phyloP scores from a whole-genome alignment of 148 eudicot species.

The Nepenthes mirabilis region DNA sequence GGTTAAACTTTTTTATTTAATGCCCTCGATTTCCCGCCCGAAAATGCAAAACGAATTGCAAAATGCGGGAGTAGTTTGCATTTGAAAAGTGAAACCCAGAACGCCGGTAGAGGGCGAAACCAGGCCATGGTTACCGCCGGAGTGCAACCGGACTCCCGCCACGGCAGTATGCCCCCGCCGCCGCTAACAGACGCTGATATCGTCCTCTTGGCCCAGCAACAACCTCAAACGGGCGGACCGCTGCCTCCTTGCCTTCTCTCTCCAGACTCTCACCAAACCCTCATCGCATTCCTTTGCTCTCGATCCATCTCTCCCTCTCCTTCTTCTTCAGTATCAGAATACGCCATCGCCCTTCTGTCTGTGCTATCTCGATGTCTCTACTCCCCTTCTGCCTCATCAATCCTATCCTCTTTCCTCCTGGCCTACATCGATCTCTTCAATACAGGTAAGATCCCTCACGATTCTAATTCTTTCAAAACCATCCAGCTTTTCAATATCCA shows the following conservation, averaged over 20 bases:
- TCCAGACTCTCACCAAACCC: conserved; percentile 23
- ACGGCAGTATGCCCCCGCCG: conserved; percentile 1
- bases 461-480: conserved; percentile 17
- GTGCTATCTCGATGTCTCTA: conserved; percentile 17
- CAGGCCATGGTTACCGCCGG: conserved; percentile 2
- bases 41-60: no score
- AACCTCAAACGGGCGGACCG: conserved; percentile 4
- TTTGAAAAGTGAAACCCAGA: neutral
- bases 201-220: conserved; percentile 19
- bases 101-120: neutral
- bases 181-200: conserved; percentile 27
- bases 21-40: no score
- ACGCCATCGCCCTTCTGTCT: conserved; percentile 30
- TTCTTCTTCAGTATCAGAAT: conserved; percentile 20
- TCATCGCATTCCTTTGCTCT: conserved; percentile 30
- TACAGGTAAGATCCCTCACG: conserved; percentile 27
- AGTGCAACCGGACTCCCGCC: neutral
- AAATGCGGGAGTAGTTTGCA: no score
- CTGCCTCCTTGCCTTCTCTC: conserved; percentile 22
- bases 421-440: conserved; percentile 28
- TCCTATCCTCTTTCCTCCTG: conserved; percentile 19
- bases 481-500: conserved; percentile 22
- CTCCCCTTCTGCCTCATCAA: conserved; percentile 14
- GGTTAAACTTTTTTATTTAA: no score
- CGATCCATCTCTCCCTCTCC: conserved; percentile 18